phyloP scores from a whole-genome alignment of 2,329 filamentous ascomycete genomes.

The Leptographium procerum region DNA sequence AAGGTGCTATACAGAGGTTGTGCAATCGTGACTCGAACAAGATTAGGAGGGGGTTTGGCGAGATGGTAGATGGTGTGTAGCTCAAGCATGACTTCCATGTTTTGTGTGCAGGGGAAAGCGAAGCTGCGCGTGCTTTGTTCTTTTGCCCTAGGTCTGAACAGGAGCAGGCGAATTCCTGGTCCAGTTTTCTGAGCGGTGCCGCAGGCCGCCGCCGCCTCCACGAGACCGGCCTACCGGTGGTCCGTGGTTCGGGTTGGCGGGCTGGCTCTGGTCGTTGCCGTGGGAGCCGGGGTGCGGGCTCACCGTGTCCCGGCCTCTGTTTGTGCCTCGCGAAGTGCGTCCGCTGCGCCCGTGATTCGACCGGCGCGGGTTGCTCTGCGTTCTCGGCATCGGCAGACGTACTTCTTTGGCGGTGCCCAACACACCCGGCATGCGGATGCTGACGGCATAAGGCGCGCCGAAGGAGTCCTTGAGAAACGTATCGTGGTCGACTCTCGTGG shows the following conservation, averaged over 20 bases:
- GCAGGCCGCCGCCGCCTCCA: slow-evolving; percentile 3
- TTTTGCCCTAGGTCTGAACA: slow-evolving; percentile 2
- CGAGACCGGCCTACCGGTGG: slow-evolving; percentile 7
- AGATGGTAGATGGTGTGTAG: too few relatives aligned
- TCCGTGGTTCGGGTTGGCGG: not conserved
- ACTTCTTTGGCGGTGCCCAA: slow-evolving; percentile 24
- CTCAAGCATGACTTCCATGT: too few relatives aligned
- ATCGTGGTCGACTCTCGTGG: slow-evolving; percentile 23
- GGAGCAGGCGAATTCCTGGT: slow-evolving; percentile 5
- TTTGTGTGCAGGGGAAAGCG: too few relatives aligned
- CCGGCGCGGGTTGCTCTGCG: slow-evolving; percentile 12
- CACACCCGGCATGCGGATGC: slow-evolving; percentile 35
- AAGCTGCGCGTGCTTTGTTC: not conserved
- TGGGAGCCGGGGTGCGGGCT: slow-evolving; percentile 9
- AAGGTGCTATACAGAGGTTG: not conserved
- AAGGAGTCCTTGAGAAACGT: slow-evolving; percentile 25
- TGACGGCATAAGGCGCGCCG: slow-evolving; percentile 27
- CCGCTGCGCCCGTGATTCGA: slow-evolving; percentile 5
- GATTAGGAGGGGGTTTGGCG: not conserved
- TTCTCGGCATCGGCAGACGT: slow-evolving; percentile 16
- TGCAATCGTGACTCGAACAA: not conserved
- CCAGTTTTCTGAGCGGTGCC: slow-evolving; percentile 11
- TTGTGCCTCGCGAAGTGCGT: not conserved
- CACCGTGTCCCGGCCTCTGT: slow-evolving; percentile 6
- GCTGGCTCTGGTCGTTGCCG: slow-evolving; percentile 4